A percentile compares a stretch with the other conserved stretches of the same genome.
These are phyloP conservation scores for Sporormia fimetaria DNA, from an alignment of 495 filamentous ascomycete species.

Conservation along the genomic window DNA sequence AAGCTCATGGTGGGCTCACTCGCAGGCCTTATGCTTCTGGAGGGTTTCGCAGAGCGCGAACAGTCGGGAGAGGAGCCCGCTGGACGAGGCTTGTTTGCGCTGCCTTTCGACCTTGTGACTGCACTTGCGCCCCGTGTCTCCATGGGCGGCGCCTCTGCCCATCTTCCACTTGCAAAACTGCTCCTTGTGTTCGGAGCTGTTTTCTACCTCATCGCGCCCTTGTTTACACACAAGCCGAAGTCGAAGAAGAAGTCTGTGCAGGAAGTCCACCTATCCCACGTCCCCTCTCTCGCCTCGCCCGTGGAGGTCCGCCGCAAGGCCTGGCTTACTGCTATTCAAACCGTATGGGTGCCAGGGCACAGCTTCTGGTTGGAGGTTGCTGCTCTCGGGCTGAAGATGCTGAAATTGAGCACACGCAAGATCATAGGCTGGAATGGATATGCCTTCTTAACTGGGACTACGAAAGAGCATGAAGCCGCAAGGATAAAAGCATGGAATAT, in stretches of 20 bases:
- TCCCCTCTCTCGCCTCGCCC: conserved; percentile 64
- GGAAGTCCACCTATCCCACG: conserved; percentile 37
- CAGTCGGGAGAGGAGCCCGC: conserved; percentile 47
- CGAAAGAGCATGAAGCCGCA: conserved; percentile 73
- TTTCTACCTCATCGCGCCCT: conserved; percentile 54
- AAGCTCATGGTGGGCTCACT: conserved; percentile 88
- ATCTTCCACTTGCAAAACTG: conserved; percentile 41
- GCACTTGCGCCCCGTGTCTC: conserved; percentile 15
- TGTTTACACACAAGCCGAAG: conserved; percentile 50
- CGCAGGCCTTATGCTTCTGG: conserved; percentile 81
- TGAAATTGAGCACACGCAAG: conserved; percentile 72
- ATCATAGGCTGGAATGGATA: conserved; percentile 65
- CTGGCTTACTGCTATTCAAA: conserved; percentile 91
- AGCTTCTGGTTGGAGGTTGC: conserved; percentile 74
- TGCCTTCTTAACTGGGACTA: conserved; percentile 64
- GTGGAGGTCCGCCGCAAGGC: conserved; percentile 79
- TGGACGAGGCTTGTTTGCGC: conserved; percentile 56
- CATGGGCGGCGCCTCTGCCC: conserved; percentile 13
- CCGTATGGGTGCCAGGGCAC: conserved; percentile 84
- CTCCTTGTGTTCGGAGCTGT: conserved; percentile 53
- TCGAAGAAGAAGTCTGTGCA: conserved; percentile 34
- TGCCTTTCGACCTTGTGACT: conserved; percentile 44
- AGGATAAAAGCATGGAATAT: conserved; percentile 90
- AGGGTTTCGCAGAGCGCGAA: conserved; percentile 53
- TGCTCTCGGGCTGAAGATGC: conserved; percentile 64